phyloP scores from a whole-genome alignment of 768 basidiomycete genomes.

The Trametes elegans region DNA sequence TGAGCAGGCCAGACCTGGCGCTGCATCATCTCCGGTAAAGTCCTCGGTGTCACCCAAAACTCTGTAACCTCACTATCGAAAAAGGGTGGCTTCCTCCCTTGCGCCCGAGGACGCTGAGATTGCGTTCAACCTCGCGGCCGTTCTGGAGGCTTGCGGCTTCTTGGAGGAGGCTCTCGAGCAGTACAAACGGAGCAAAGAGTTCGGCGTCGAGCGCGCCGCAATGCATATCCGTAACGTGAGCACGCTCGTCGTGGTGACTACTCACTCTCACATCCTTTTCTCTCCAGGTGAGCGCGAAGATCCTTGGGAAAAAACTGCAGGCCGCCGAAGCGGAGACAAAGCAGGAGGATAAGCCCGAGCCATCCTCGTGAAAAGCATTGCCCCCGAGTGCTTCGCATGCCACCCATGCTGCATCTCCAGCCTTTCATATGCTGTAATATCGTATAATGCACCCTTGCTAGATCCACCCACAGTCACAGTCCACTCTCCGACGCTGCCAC shows the following conservation, averaged over 20 bases:
- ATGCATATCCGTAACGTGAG: conserved; percentile 81
- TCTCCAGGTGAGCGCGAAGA: conserved; percentile 74
- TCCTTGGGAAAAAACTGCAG: conserved; percentile 61
- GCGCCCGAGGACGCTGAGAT: conserved; percentile 89
- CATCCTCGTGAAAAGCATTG: background rate
- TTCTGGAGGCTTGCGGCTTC: conserved; percentile 79
- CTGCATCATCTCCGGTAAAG: conserved; percentile 80
- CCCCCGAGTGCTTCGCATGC: background rate
- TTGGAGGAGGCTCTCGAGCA: conserved; percentile 77
- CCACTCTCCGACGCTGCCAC: no score
- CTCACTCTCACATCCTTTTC: conserved; percentile 9
- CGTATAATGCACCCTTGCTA: background rate
- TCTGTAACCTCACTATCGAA: no score
- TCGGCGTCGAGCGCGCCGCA: conserved; percentile 78
- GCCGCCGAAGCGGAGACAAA: conserved; percentile 34
- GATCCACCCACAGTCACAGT: no score
- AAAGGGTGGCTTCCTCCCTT: conserved; percentile 78
- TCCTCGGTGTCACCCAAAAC: conserved; percentile 30
- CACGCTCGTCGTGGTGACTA: conserved; percentile 6
- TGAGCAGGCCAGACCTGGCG: conserved; percentile 82
- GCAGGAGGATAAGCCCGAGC: conserved; percentile 1
- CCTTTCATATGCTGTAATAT: background rate
- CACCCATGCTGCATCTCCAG: background rate
- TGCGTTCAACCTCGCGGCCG: conserved; percentile 87
- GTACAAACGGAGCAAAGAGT: conserved; percentile 76